Evolutionary conservation across 2,329 filamentous ascomycete species (phyloP).

Genomic region (Aspergillaceae sp.): DNA sequence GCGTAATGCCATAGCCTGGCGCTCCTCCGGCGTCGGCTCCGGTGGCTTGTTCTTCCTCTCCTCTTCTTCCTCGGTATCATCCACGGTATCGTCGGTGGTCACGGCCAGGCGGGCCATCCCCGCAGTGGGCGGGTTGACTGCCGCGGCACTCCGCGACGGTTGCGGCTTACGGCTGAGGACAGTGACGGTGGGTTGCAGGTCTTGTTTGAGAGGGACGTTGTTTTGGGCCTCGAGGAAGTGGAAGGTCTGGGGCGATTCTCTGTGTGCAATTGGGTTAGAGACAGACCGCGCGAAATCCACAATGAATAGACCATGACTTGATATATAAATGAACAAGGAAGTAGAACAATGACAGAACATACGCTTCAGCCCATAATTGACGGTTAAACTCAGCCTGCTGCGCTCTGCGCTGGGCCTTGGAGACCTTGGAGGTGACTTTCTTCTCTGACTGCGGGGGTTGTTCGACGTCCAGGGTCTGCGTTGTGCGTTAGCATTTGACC

Average conservation of each 20-base stretch:
- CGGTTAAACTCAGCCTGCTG: constrained; percentile 76
- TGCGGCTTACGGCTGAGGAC: constrained; percentile 77
- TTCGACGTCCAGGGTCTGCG: constrained; percentile 16
- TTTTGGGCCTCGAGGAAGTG: constrained; percentile 64
- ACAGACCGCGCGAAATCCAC: background rate
- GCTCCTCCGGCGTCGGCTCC: constrained; percentile 64
- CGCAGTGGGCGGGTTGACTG: constrained; percentile 32
- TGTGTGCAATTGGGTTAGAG: constrained; percentile 26
- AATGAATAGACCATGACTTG: background rate
- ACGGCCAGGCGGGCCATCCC: constrained; percentile 41
- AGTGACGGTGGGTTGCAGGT: constrained; percentile 75
- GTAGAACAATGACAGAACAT: constrained; percentile 15
- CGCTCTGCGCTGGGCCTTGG: constrained; percentile 68
- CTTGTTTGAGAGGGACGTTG: constrained; percentile 55
- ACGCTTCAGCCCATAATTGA: constrained; percentile 85
- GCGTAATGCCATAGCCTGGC: constrained; percentile 65
- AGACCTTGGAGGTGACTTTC: constrained; percentile 47
- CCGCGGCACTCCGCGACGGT: constrained; percentile 43
- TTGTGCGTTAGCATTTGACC: constrained; percentile 32
- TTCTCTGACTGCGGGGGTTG: constrained; percentile 29
- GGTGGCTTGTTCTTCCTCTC: constrained; percentile 44
- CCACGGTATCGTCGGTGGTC: constrained; percentile 33
- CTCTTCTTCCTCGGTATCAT: constrained; percentile 57
- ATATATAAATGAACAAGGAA: background rate
- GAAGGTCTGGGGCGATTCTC: constrained; percentile 64